These are phyloP conservation scores for Flaveria sonorensis DNA, from an alignment of 129 eudicot genomes.

Conservation along the genomic window DNA sequence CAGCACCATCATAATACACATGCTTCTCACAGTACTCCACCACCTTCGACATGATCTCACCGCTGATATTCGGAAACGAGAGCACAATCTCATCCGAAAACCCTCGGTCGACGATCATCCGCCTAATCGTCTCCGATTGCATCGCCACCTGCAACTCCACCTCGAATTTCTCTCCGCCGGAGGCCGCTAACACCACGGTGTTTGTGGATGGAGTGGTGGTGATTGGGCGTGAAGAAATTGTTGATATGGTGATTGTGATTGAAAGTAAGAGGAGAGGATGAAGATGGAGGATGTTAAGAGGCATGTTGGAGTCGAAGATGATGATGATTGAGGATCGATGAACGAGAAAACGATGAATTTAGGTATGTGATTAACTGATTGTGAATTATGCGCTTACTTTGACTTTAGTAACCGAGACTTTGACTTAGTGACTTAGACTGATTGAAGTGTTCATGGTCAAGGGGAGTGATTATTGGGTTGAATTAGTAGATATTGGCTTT, in stretches of 20 bases:
- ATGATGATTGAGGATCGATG: background rate
- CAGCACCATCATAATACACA: slow-evolving; percentile 11
- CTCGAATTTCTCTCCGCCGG: slow-evolving; percentile 25
- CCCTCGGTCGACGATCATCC: slow-evolving; percentile 19
- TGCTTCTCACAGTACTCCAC: slow-evolving; percentile 31
- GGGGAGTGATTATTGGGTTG: background rate
- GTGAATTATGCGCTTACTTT: no score
- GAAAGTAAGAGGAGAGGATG: background rate
- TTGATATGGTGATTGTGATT: background rate
- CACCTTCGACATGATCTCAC: slow-evolving; percentile 33
- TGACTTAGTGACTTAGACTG: background rate
- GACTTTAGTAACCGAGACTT: slow-evolving; percentile 23
- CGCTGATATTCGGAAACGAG: slow-evolving; percentile 20
- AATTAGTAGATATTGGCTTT: no score
- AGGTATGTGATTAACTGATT: background rate
- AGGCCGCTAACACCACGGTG: slow-evolving; percentile 5
- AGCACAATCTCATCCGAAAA: slow-evolving; percentile 16
- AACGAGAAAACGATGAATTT: background rate
- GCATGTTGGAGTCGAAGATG: slow-evolving; percentile 5
- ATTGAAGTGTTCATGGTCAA: background rate
- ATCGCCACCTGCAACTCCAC: slow-evolving; percentile 21
- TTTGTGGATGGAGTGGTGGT: background rate
- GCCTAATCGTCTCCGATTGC: slow-evolving; percentile 30
- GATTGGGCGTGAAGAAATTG: slow-evolving; percentile 29
- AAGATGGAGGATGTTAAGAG: background rate